A percentile compares a stretch with the other conserved stretches of the same genome.
These are phyloP conservation scores for Fusarium continuum DNA, from an alignment of 2,329 filamentous ascomycete genomes.

Conservation along the genomic window DNA sequence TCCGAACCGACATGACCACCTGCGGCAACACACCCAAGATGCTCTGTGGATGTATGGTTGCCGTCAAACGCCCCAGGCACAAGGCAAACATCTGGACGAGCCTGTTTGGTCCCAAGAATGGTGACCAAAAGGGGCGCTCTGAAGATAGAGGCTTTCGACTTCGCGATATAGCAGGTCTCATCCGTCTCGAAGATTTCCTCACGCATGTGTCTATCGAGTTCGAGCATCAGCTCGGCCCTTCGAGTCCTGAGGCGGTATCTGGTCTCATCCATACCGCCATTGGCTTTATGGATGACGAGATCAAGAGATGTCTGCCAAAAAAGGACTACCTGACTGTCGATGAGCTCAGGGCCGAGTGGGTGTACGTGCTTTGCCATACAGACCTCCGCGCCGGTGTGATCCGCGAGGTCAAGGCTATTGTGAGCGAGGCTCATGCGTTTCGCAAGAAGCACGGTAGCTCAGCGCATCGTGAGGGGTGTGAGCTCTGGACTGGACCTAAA, in stretches of 20 bases:
- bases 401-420: conserved; percentile 6
- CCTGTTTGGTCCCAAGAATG: neutral
- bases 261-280: neutral
- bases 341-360: conserved; percentile 15
- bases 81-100: conserved; percentile 23
- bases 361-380: neutral
- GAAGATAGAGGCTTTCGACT: neutral
- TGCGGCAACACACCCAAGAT: conserved; percentile 16
- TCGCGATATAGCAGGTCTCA: conserved; percentile 23
- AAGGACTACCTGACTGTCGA: neutral
- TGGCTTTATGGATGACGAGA: conserved; percentile 13
- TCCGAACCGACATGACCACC: neutral
- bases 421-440: neutral
- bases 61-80: conserved; percentile 15
- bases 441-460: neutral
- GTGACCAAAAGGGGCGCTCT: neutral
- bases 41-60: conserved; percentile 20
- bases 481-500: neutral
- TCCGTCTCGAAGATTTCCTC: conserved; percentile 29
- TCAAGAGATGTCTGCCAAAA: neutral
- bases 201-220: conserved; percentile 11
- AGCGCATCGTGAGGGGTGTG: conserved; percentile 15
- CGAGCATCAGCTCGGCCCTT: neutral
- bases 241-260: neutral
- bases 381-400: neutral